Evolutionary conservation across 2,329 filamentous ascomycete species (phyloP).

Genomic region (Colletotrichum tropicicola): DNA sequence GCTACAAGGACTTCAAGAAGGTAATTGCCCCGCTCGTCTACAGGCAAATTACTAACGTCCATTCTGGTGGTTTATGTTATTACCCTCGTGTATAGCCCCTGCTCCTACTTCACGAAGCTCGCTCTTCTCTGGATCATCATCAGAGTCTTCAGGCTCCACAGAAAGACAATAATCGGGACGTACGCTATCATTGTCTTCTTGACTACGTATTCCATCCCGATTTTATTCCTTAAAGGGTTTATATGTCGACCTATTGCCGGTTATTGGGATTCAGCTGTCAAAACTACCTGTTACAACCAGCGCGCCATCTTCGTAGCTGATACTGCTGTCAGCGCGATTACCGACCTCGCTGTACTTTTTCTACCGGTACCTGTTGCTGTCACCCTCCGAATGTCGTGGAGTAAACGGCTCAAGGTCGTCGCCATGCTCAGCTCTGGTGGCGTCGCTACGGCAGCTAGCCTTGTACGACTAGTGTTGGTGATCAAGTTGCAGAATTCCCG

Average conservation of each 20-base stretch:
- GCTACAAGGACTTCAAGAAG: neutral
- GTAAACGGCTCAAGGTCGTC: conserved; percentile 39
- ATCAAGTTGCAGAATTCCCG: conserved; percentile 32
- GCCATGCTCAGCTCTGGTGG: conserved; percentile 40
- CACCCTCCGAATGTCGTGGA: conserved; percentile 40
- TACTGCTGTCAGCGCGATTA: conserved; percentile 40
- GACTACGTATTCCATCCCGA: conserved; percentile 50
- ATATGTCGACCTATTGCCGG: conserved; percentile 47
- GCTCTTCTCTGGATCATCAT: conserved; percentile 51
- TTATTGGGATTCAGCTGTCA: conserved; percentile 45
- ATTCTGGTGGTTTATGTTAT: neutral
- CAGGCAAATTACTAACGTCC: neutral
- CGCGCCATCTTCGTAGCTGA: conserved; percentile 40
- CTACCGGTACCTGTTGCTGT: conserved; percentile 41
- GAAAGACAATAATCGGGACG: conserved; percentile 46
- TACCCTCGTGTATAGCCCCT: neutral
- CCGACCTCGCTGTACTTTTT: conserved; percentile 39
- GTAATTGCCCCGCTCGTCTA: neutral
- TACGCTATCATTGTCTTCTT: conserved; percentile 47
- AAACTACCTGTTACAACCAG: conserved; percentile 44
- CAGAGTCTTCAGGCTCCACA: conserved; percentile 50
- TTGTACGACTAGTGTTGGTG: conserved; percentile 39
- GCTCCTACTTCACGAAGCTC: conserved; percentile 34
- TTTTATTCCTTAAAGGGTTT: conserved; percentile 35
- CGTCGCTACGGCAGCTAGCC: conserved; percentile 39